Base-by-base conservation (phyloP, 495 filamentous ascomycete species). In the Talaromyces liani region DNA sequence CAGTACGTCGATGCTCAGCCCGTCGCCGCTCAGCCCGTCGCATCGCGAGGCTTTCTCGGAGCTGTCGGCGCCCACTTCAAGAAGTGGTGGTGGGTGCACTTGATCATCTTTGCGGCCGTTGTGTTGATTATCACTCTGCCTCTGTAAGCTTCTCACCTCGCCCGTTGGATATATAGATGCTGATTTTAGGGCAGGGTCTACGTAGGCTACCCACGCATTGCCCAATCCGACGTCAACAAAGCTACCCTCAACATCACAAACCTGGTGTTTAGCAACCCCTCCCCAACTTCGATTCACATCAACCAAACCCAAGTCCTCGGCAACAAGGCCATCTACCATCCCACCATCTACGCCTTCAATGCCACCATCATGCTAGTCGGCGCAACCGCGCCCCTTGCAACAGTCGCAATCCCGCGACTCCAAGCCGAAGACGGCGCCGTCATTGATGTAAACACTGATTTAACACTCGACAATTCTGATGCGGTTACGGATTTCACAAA, bases 21-120 rank as follows among this genome's bases (percentile, higher is more conserved):
- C 53, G 8, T 61, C 6, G 57, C 5, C 16, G 9, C 53, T 56
- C 53, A 56, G 10, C 53, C 18, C 53, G 8, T 61, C 8, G 57
- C 66, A 10, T 36, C 66, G 10, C 77, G 72, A 61, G 70, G 73
- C 61, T 76, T 77, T 58, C 71, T 72, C 7, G 36, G 70, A 27
- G 70, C 75, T n/a, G 60, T 79, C 22, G 76, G 65, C 34, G 73
- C 75, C 14, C 80, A 85, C 63, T 82, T 73, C 61, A 81, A 77
- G 71, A 79, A 77, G 66, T 91, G 84, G 67, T 93, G 90, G 90
- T 93, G 89, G 90, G 72, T 79, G 66, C 82, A 90, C 70, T 68
- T 90, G 64, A 79, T 90, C 64, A 68, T 79, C 29, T 74, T 91
- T 67, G 71, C 87, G 62, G 68, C 80, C 33, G 69, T 83, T 24